A percentile compares a stretch with the other conserved stretches of the same genome.
phyloP scores from a whole-genome alignment of 2,329 filamentous ascomycete genomes.

The Sporothrix mexicana region DNA sequence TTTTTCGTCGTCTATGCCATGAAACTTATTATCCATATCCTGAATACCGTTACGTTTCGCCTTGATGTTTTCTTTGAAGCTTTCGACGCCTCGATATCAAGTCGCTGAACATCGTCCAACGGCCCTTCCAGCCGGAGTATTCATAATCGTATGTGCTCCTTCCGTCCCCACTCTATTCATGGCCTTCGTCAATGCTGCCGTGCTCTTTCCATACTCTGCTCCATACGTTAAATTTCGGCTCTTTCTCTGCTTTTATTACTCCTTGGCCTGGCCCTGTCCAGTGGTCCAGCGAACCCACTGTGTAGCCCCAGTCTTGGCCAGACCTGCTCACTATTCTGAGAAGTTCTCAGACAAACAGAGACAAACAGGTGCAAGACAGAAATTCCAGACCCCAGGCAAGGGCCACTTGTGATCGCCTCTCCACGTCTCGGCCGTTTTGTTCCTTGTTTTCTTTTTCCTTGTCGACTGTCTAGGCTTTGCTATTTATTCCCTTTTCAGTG shows the following conservation, averaged over 20 bases:
- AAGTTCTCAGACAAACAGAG: constrained; percentile 2
- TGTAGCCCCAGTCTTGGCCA: constrained; percentile 13
- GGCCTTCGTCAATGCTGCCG: not conserved
- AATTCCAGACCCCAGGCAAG: constrained; percentile 18
- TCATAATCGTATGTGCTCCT: not conserved
- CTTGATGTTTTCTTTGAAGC: not conserved
- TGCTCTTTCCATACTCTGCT: constrained; percentile 1
- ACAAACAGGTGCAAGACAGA: not conserved
- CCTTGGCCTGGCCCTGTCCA: not conserved
- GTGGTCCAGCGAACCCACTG: too few relatives aligned
- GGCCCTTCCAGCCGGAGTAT: not conserved
- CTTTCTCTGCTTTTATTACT: not conserved
- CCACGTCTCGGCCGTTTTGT: constrained; percentile 22
- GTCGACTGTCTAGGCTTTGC: too few relatives aligned
- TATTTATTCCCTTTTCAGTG: not conserved
- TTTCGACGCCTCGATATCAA: constrained; percentile 1
- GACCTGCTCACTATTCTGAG: not conserved
- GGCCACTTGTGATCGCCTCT: constrained; percentile 23
- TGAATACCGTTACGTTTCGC: constrained; percentile 5
- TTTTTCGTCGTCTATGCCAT: not conserved
- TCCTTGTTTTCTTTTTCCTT: constrained; percentile 11
- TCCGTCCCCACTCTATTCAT: not conserved
- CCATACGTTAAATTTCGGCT: constrained; percentile 5
- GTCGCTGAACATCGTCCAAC: not conserved
- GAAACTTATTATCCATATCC: not conserved